phyloP scores from a whole-genome alignment of 257 asterid species.

The Solanum corneliomulleri region DNA sequence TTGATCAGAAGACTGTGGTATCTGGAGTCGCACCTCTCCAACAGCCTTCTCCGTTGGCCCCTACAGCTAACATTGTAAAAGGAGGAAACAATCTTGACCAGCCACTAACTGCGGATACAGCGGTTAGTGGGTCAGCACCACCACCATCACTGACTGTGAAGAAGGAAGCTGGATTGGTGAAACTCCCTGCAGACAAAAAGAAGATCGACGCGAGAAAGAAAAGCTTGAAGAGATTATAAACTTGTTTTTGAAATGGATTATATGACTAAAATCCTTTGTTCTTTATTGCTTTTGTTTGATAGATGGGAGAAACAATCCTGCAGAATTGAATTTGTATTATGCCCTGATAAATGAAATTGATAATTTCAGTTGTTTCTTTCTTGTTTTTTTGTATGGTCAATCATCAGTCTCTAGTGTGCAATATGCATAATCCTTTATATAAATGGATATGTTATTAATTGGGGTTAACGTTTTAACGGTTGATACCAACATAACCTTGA shows the following conservation, averaged over 20 bases:
- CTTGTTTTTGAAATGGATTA: background rate
- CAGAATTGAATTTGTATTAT: background rate
- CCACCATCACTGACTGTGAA: constrained; percentile 31
- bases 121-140: constrained; percentile 39
- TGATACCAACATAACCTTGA: background rate
- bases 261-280: background rate
- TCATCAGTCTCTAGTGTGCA: background rate
- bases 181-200: constrained; percentile 64
- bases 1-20: constrained; percentile 40
- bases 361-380: background rate
- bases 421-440: background rate
- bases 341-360: constrained; percentile 1
- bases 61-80: constrained; percentile 25
- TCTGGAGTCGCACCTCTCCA: constrained; percentile 28
- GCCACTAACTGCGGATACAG: constrained; percentile 27
- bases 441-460: background rate
- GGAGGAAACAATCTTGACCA: constrained; percentile 46
- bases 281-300: background rate
- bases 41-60: constrained; percentile 43
- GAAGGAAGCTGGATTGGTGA: constrained; percentile 51
- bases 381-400: background rate
- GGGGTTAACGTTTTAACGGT: background rate
- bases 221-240: constrained; percentile 80
- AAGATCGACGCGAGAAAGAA: constrained; percentile 91
- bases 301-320: background rate